phyloP scores from a whole-genome alignment of 2,329 filamentous ascomycete genomes.

The Monosporascus cannonballus region DNA sequence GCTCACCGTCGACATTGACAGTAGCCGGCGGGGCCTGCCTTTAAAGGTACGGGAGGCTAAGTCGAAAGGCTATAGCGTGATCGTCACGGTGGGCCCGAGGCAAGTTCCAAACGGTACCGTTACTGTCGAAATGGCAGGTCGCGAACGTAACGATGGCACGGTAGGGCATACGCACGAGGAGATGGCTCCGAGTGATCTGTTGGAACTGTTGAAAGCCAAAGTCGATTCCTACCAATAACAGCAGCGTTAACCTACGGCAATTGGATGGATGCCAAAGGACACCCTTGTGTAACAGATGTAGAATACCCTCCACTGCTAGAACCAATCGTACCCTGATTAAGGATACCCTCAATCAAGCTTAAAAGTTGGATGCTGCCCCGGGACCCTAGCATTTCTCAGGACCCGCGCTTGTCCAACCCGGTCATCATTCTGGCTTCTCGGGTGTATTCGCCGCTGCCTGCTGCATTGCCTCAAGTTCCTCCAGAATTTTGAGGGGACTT shows the following conservation, averaged over 20 bases:
- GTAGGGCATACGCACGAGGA: conserved; percentile 27
- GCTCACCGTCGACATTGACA: conserved; percentile 66
- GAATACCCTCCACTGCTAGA: neutral
- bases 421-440: neutral
- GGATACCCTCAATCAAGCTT: neutral
- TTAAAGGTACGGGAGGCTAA: conserved; percentile 71
- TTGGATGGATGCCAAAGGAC: neutral
- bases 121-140: conserved; percentile 36
- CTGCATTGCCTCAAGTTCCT: conserved; percentile 18
- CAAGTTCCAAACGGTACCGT: conserved; percentile 57
- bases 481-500: conserved; percentile 22
- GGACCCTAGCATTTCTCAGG: neutral
- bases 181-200: conserved; percentile 39
- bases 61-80: conserved; percentile 63
- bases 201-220: conserved; percentile 38
- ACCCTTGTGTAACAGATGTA: neutral
- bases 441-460: conserved; percentile 4
- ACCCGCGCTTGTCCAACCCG: neutral
- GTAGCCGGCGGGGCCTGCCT: conserved; percentile 52
- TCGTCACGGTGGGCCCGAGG: conserved; percentile 65
- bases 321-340: neutral
- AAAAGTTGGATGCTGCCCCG: too few relatives aligned
- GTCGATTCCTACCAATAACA: conserved; percentile 42
- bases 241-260: neutral
- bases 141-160: conserved; percentile 14